phyloP scores from a whole-genome alignment of 2,329 filamentous ascomycete genomes.

The Penicillium sp. region DNA sequence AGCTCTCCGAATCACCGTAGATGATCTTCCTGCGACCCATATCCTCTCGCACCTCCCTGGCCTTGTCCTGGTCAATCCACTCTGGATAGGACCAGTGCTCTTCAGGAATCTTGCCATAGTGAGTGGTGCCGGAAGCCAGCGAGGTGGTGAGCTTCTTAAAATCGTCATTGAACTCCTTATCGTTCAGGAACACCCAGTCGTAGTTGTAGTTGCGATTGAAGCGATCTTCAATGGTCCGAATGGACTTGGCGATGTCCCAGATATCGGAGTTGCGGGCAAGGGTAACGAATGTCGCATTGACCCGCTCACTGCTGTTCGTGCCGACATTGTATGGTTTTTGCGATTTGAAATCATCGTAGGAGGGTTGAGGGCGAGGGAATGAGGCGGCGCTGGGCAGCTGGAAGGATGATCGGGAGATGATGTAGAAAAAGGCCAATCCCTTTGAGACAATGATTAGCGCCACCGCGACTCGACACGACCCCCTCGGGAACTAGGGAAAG shows the following conservation, averaged over 20 bases:
- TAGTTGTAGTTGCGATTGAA: constrained; percentile 98
- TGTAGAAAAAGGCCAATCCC: constrained; percentile 75
- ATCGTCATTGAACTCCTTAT: constrained; percentile 85
- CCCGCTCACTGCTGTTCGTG: constrained; percentile 65
- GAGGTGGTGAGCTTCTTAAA: constrained; percentile 92
- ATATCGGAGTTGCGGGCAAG: constrained; percentile 90
- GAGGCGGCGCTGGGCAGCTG: constrained; percentile 34
- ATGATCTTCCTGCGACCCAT: constrained; percentile 96
- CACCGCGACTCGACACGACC: background rate
- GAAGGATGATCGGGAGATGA: constrained; percentile 68
- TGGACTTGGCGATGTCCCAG: constrained; percentile 96
- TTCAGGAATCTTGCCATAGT: constrained; percentile 83
- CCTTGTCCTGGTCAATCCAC: constrained; percentile 94
- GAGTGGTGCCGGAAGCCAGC: constrained; percentile 87
- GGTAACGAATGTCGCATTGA: constrained; percentile 98
- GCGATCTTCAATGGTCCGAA: constrained; percentile 94
- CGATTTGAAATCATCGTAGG: constrained; percentile 26
- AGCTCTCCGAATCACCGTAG: constrained; percentile 95
- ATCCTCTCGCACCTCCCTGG: constrained; percentile 84
- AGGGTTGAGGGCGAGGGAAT: constrained; percentile 12
- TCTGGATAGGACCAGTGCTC: constrained; percentile 98
- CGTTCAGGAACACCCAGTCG: constrained; percentile 99
- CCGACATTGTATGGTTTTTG: constrained; percentile 38
- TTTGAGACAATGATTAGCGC: constrained; percentile 26
- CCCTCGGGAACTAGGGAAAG: background rate